Evolutionary conservation across 192 early-diverging fungal species (phyloP).

Genomic region (Jimgerdemannia lactiflua): DNA sequence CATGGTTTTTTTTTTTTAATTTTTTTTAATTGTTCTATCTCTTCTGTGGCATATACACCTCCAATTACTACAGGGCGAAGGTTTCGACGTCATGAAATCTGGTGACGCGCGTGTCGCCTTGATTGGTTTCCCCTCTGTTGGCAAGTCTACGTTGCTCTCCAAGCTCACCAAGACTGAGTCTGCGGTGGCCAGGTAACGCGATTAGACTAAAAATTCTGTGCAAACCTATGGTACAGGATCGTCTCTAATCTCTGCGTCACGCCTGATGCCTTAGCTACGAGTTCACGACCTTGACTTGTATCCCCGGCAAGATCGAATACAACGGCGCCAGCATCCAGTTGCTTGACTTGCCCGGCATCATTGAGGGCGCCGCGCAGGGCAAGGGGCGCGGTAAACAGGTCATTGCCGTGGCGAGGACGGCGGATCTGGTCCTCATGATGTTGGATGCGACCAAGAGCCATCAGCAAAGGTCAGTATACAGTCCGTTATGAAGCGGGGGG

Average conservation of each 20-base stretch:
- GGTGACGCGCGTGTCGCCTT: slow-evolving; percentile 95
- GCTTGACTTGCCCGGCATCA: slow-evolving; percentile 98
- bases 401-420: slow-evolving; percentile 95
- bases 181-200: slow-evolving; percentile 54
- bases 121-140: slow-evolving; percentile 98
- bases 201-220: background rate
- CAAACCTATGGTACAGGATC: background rate
- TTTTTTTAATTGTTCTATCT: slow-evolving; percentile 1
- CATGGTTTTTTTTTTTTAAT: slow-evolving; percentile 8
- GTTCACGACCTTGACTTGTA: slow-evolving; percentile 96
- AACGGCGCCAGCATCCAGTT: slow-evolving; percentile 96
- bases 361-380: slow-evolving; percentile 97
- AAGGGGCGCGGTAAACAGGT: slow-evolving; percentile 98
- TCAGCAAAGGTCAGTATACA: slow-evolving; percentile 59
- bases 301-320: slow-evolving; percentile 94
- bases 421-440: slow-evolving; percentile 98
- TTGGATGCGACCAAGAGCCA: slow-evolving; percentile 92
- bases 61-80: slow-evolving; percentile 60
- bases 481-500: background rate
- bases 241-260: too few relatives aligned
- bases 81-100: slow-evolving; percentile 97
- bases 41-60: slow-evolving; percentile 1
- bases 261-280: slow-evolving; percentile 51
- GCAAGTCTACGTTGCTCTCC: slow-evolving; percentile 95
- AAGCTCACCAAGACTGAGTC: slow-evolving; percentile 92